Evolutionary conservation across 2,329 filamentous ascomycete genomes (phyloP), one percentile per base, ranked within the genome.

Genomic region (Colletotrichum nymphaeae): DNA sequence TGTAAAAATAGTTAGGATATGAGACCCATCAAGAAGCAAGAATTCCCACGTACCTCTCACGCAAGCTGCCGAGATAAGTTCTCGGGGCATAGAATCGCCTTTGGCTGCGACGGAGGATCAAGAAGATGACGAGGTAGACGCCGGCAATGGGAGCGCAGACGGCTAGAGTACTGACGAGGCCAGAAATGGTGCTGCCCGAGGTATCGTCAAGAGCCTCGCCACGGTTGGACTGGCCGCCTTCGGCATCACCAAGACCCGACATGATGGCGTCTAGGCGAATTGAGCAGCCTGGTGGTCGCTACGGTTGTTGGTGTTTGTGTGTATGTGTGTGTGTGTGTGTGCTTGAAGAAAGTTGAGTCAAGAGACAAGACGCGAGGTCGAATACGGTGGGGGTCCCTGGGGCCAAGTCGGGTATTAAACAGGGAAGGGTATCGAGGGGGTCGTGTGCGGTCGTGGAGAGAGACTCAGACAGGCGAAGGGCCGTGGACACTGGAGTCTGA

Each of bases 21-120:
- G 16, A 5, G 7, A 5, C 1, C 12, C 9, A 14, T 4, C 3
- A 12, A 32, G 59, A 24, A 1, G 24, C 5, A 2, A 1, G 14
- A 19, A 12, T 7, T 52, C 16, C 3, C 4, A 75, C 78, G 66
- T 72, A 86, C 85, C 76, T 84, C 69, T 84, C 81, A 37, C 82
- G 83, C 52, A 88, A 75, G 72, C 80, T 86, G 58, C 86, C 86
- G 8, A 88, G 77, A 71, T 88, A 88, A 4, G 86, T 87, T 77
- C 86, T 82, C 3, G 86, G 86, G 4, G 86, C 86, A 80, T 88
- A 88, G 79, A 80, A 88, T 58, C 86, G 84, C 52, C 82, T 81
- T 65, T 87, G 81, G 74, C 81, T 86, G 76, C 78, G 84, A 24
- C 86, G 83, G 52, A 88, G 78, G 70, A 85, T 58, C 69, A 88